Conservation (phyloP, 129 eudicot species). For the Flaveria sonorensis region DNA sequence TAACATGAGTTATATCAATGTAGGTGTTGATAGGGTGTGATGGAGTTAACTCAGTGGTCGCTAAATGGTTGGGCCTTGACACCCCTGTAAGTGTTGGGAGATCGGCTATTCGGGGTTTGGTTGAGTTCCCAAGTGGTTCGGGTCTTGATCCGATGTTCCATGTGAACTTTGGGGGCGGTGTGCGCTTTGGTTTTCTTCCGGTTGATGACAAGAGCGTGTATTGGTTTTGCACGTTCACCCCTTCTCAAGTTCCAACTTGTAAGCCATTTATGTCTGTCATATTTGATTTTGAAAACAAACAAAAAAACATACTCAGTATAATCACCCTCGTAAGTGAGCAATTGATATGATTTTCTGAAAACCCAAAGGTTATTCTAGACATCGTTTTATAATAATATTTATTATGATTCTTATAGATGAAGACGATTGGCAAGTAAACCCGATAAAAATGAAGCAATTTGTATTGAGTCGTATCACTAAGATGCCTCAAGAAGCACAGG, state of each 20-base stretch:
- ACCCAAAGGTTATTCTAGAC: neutral
- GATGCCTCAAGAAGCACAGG: conserved; percentile 39
- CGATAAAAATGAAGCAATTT: conserved; percentile 66
- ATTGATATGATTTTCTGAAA: neutral
- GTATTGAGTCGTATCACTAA: conserved; percentile 42
- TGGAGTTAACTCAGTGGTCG: conserved; percentile 74
- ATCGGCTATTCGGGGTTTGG: conserved; percentile 76
- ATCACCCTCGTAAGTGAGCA: too few species aligned
- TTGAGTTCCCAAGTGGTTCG: conserved; percentile 58
- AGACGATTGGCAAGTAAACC: conserved; percentile 47
- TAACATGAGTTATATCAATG: conserved; percentile 27
- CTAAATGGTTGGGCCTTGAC: conserved; percentile 63
- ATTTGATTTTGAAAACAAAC: neutral
- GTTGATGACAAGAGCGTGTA: conserved; percentile 58
- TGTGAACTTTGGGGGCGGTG: conserved; percentile 54
- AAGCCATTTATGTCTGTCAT: conserved; percentile 24
- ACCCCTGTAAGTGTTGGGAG: conserved; percentile 55
- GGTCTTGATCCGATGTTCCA: conserved; percentile 54
- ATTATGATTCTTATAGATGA: conserved; percentile 46
- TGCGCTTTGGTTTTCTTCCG: conserved; percentile 66
- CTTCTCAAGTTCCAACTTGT: conserved; percentile 48
- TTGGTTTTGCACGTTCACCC: conserved; percentile 70
- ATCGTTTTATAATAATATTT: neutral
- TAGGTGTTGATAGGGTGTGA: conserved; percentile 88
- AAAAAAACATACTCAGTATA: too few species aligned